Evolutionary conservation across 2,329 filamentous ascomycete species (phyloP).

Genomic region (Colletotrichum gigasporum): DNA sequence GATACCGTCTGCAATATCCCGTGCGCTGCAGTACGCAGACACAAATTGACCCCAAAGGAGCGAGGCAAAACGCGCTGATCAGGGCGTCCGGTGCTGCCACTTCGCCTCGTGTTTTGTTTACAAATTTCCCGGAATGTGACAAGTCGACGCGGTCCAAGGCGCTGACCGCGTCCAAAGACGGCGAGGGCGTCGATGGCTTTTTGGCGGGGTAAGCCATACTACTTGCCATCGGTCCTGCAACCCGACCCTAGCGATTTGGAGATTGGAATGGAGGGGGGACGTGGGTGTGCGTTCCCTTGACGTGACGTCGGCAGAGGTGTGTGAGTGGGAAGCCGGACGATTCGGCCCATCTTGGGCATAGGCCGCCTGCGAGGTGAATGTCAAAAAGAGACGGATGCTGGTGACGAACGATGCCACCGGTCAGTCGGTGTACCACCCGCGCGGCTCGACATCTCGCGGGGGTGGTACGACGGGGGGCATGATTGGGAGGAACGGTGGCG

Average conservation of each 20-base stretch:
- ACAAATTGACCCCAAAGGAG: neutral
- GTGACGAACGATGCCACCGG: neutral
- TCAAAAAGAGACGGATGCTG: neutral
- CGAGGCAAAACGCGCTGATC: neutral
- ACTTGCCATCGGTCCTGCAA: neutral
- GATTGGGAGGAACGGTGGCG: neutral
- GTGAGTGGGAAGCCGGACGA: neutral
- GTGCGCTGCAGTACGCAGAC: neutral
- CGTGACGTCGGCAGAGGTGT: slow-evolving; percentile 6
- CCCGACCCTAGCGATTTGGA: slow-evolving; percentile 9
- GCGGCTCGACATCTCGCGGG: neutral
- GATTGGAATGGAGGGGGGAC: neutral
- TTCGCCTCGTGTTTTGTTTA: slow-evolving; percentile 18
- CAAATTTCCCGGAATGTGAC: slow-evolving; percentile 18
- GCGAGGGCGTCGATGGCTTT: slow-evolving; percentile 4
- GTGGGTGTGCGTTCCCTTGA: neutral
- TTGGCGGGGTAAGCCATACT: slow-evolving; percentile 6
- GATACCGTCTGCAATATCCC: neutral
- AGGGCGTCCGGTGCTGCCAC: neutral
- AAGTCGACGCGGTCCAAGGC: slow-evolving; percentile 9
- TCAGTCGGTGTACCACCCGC: neutral
- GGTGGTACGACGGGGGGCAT: neutral
- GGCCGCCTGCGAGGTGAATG: neutral
- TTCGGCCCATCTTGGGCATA: neutral
- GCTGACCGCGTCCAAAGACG: neutral